Evolutionary conservation across 2,329 filamentous ascomycete species (phyloP), one percentile per base, ranked within the genome.

Genomic region (Epichloe sibirici): DNA sequence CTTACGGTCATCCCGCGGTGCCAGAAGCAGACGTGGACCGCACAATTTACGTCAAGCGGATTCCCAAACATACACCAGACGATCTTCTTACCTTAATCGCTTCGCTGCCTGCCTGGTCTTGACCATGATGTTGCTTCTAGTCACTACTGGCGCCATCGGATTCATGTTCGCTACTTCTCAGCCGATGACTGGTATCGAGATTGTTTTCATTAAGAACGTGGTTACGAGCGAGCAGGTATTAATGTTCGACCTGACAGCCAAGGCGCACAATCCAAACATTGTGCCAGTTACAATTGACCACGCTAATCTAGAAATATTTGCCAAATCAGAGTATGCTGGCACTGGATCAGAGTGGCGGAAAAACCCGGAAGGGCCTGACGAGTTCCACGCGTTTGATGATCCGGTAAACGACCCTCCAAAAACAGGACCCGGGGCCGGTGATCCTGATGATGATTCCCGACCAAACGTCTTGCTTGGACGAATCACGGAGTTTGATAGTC

Each of bases 101-200:
- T 88, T 90, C 61, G 88, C 89, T n/a, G 88, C 89, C 52, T 97
- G 90, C 64, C 74, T 94, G 11, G 79, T 95, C 12, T 77, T 95
- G n/a, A 82, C 85, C 2, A 76, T 94, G 56, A 82, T 96, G 71
- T 71, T 96, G 23, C 69, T 93, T 39, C 73, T 95, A 15, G 80
- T 96, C 43, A 79, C 94, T 47, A 84, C 89, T n/a, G 88, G 88
- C 43, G 86, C 88, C 9, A 84, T 93, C 39, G 88, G 86, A 23
- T 93, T 97, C 66, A 83, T 96, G 69, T 86, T 96, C 68, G 88
- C 90, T 45, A 91, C 90, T 21, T 95, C 90, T 34, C 90, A 95
- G 63, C 88, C 90, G 6, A 78, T 98, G 47, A 79, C 81, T 28
- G 82, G 87, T 57, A 86, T 97, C 54, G 76, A 85, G 57, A 81